Percentiles rank a stretch among this genome's conserved stretches.
Evolutionary conservation across 805 yeast genomes (phyloP).

Genomic region (Ogataea pini): DNA sequence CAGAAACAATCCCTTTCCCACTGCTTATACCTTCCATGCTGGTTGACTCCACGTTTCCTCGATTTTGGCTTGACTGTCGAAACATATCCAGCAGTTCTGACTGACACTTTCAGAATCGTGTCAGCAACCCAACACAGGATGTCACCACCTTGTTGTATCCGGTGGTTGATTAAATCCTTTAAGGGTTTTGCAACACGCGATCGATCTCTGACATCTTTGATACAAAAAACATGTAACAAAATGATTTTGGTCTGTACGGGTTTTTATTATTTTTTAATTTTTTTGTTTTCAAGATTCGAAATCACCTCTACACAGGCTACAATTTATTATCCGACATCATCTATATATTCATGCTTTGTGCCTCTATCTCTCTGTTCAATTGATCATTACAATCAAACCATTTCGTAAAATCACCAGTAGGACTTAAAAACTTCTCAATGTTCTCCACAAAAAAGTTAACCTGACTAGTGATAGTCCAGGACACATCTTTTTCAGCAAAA

Average conservation of each 20-base stretch:
- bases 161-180: no score
- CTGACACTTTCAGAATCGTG: neutral
- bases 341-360: neutral
- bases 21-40: neutral
- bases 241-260: no score
- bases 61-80: neutral
- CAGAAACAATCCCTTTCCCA: constrained; percentile 11
- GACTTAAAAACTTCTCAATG: constrained; percentile 36
- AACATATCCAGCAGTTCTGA: neutral
- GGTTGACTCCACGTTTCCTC: neutral
- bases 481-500: neutral
- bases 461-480: constrained; percentile 35
- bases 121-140: neutral
- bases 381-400: constrained; percentile 27
- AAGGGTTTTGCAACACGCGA: no score
- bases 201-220: neutral
- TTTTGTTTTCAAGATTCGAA: neutral
- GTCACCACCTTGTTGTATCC: no score
- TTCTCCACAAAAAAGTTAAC: constrained; percentile 35
- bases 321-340: neutral
- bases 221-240: constrained; percentile 1
- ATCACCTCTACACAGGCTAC: constrained; percentile 4
- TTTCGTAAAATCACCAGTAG: constrained; percentile 28
- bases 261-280: neutral
- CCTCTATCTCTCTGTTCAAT: constrained; percentile 16